These are phyloP conservation scores for Salix viminalis DNA, from an alignment of 345 rosid genomes.

Conservation along the genomic window DNA sequence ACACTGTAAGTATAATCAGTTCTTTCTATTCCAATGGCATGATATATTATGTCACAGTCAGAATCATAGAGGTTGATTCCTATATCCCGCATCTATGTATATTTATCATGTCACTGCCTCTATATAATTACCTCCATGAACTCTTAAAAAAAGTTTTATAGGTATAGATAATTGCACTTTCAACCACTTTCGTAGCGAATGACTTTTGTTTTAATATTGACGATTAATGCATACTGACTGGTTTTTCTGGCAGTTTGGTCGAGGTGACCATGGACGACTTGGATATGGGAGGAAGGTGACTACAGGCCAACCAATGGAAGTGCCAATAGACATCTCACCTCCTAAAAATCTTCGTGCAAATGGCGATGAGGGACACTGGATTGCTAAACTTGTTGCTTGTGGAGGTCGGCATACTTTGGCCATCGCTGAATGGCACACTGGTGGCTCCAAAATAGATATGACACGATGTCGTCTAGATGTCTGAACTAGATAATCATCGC, in stretches of 20 bases:
- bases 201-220: not conserved
- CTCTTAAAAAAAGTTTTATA: not conserved
- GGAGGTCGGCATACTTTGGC: constrained; percentile 97
- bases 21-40: not conserved
- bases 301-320: constrained; percentile 88
- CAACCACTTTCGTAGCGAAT: not conserved
- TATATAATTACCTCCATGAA: not conserved
- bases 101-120: not conserved
- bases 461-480: not conserved
- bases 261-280: constrained; percentile 96
- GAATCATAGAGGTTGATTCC: not conserved
- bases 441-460: constrained; percentile 16
- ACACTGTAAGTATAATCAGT: constrained; percentile 60
- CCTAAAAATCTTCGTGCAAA: constrained; percentile 34
- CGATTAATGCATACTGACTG: not conserved
- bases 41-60: not conserved
- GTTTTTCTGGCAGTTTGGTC: constrained; percentile 65
- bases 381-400: constrained; percentile 70
- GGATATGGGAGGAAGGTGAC: constrained; percentile 88
- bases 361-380: constrained; percentile 59
- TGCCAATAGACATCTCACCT: constrained; percentile 58
- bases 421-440: constrained; percentile 63
- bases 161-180: not conserved
- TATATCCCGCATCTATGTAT: not conserved
- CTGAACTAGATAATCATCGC: not conserved